Base-by-base conservation (phyloP, 306 rosid genomes). In the Quercus bicolor region DNA sequence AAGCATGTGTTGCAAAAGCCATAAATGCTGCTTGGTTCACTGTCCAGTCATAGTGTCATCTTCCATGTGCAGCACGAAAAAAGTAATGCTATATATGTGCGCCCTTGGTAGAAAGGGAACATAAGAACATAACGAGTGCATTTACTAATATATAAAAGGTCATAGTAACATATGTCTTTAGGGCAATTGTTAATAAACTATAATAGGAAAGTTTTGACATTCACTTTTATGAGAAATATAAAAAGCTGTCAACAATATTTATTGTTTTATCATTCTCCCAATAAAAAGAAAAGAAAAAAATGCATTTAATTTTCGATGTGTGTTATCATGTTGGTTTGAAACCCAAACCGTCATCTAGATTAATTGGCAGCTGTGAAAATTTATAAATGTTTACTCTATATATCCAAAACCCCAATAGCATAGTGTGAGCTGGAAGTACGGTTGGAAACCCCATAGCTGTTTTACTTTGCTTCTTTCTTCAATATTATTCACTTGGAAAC, bases 261-360 rank as follows among this genome's bases (percentile, higher is more conserved):
- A 33, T 5, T 33, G 0, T 33, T 33, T 33, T 33, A 33, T 33
- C 7, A 33, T 33, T 33, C 37, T 33, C 8, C 0, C 0, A 33
- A 33, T 33, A 33, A 33, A 33, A 33, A 33, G 1, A 33, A 5
- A 34, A 34, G 40, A 34, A 34, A 34, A 34, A 34, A 34, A 6
- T 34, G 40, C 8, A 34, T 5, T 79, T 68, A 81, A 83, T 79
- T 79, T 13, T 16, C 55, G 1, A 28, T 45, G 66, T 59, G 29
- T 53, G 72, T 70, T 68, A 57, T 33, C 51, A 69, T 16, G 56
- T 72, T 74, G 59, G 40, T 55, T 45, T 78, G 56, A 69, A 56
- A 6, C 29, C 62, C 56, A 74, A 56, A 45, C 80, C 70, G 74
- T 43, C 57, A 34, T 13, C 20, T 37, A 13, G 70, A 48, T 69